Conservation (phyloP, 1,284 basidiomycete species). For the Somion occarium region DNA sequence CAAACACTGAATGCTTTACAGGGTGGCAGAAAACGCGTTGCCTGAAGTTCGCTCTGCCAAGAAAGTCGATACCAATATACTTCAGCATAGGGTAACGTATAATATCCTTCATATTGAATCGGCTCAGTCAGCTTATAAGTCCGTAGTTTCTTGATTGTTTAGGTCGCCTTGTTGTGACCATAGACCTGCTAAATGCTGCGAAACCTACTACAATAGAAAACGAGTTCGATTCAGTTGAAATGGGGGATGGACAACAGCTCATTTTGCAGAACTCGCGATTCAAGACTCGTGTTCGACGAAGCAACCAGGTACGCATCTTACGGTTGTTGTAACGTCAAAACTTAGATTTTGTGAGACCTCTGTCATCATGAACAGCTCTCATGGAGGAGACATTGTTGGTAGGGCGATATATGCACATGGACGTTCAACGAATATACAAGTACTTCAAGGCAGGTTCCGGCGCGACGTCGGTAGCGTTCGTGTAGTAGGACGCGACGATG, state of each 20-base stretch:
- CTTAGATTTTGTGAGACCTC: conserved; percentile 1
- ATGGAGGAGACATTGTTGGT: conserved; percentile 3
- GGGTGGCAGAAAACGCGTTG: background rate
- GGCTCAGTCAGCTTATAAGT: background rate
- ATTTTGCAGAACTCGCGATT: conserved; percentile 7
- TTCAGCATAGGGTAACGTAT: conserved; percentile 1
- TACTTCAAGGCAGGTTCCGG: conserved; percentile 4
- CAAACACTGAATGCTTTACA: background rate
- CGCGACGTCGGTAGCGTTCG: conserved; percentile 12
- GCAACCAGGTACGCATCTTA: conserved; percentile 2
- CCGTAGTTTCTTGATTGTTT: conserved; percentile 4
- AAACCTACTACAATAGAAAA: conserved; percentile 8
- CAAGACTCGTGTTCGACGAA: conserved; percentile 8
- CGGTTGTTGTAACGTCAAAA: background rate
- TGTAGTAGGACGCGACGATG: conserved; percentile 13
- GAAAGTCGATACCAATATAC: conserved; percentile 1
- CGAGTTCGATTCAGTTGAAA: conserved; percentile 8
- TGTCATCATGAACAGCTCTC: conserved; percentile 1
- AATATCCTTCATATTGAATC: background rate
- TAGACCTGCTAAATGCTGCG: conserved; percentile 4
- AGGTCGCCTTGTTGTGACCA: conserved; percentile 1
- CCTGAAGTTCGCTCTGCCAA: background rate
- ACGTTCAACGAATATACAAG: conserved; percentile 3
- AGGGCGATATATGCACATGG: conserved; percentile 5
- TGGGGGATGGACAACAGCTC: conserved; percentile 1